These are phyloP conservation scores for Chiua virens DNA, from an alignment of 768 basidiomycete genomes.

Conservation along the genomic window DNA sequence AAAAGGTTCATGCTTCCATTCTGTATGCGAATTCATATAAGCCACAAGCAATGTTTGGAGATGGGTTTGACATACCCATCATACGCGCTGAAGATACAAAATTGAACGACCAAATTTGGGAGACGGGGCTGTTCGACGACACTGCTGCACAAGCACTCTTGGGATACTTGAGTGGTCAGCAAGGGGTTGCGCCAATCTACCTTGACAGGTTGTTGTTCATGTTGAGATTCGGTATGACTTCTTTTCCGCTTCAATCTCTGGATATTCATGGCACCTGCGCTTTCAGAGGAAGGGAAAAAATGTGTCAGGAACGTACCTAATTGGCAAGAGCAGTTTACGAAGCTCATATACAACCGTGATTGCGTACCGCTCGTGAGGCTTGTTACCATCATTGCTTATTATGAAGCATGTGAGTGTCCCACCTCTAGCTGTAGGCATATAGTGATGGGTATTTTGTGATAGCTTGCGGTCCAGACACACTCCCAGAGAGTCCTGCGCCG, in stretches of 20 bases:
- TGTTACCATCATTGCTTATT: conserved; percentile 22
- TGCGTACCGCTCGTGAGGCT: conserved; percentile 21
- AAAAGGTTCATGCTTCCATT: conserved; percentile 27
- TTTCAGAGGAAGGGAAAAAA: conserved; percentile 20
- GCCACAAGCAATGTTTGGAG: conserved; percentile 18
- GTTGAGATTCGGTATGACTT: conserved; percentile 10
- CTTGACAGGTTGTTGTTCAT: conserved; percentile 19
- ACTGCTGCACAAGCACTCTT: conserved; percentile 14
- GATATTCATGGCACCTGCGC: too few relatives aligned
- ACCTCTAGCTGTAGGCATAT: too few relatives aligned
- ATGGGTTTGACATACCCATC: conserved; percentile 23
- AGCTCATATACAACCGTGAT: conserved; percentile 7
- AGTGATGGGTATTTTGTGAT: not conserved
- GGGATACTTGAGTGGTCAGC: conserved; percentile 2
- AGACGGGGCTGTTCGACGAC: conserved; percentile 18
- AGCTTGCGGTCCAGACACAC: conserved; percentile 6
- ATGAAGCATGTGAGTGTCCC: conserved; percentile 16
- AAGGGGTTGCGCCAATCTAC: conserved; percentile 13
- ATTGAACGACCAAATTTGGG: conserved; percentile 14
- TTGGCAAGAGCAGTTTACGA: conserved; percentile 12
- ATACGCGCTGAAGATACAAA: not conserved
- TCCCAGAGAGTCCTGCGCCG: not conserved
- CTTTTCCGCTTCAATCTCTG: not conserved
- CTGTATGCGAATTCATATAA: conserved; percentile 20
- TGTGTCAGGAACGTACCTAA: conserved; percentile 14